Conservation (phyloP, 129 eudicot species). For the Pulicaria dysenterica region DNA sequence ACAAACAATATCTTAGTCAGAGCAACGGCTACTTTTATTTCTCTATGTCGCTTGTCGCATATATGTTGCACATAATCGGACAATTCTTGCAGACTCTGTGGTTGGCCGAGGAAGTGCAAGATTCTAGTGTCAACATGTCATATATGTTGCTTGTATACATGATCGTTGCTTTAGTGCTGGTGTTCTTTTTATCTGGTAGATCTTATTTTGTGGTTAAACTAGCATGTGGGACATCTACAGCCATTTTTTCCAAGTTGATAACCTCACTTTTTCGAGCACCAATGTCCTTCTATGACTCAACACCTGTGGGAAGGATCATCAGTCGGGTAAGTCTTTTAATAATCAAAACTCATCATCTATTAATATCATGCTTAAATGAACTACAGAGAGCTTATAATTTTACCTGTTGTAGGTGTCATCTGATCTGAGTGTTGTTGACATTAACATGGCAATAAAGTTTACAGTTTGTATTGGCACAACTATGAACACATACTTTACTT, state of each 20-base stretch:
- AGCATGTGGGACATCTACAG: slow-evolving; percentile 45
- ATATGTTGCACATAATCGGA: slow-evolving; percentile 44
- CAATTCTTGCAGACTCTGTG: slow-evolving; percentile 52
- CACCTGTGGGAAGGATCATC: slow-evolving; percentile 85
- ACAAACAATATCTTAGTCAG: slow-evolving; percentile 53
- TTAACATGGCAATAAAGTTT: slow-evolving; percentile 53
- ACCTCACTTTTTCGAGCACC: slow-evolving; percentile 70
- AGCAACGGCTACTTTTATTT: slow-evolving; percentile 58
- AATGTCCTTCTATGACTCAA: slow-evolving; percentile 78
- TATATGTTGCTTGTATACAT: slow-evolving; percentile 47
- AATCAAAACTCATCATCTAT: background rate
- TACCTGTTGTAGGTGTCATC: slow-evolving; percentile 54
- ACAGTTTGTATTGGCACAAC: slow-evolving; percentile 43
- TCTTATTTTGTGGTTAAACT: slow-evolving; percentile 43
- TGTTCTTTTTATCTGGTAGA: slow-evolving; percentile 48
- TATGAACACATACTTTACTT: slow-evolving; percentile 44
- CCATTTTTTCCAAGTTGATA: slow-evolving; percentile 52
- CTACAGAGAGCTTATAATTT: slow-evolving; percentile 9
- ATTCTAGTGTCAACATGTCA: slow-evolving; percentile 17
- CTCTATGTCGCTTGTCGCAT: slow-evolving; percentile 38
- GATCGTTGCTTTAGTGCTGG: slow-evolving; percentile 46
- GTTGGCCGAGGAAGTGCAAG: slow-evolving; percentile 55
- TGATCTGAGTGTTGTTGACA: slow-evolving; percentile 65
- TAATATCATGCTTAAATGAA: background rate
- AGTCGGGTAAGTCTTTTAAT: slow-evolving; percentile 60